phyloP scores from a whole-genome alignment of 225 moss, liverwort and hornwort genomes.

The Asterella californica region DNA sequence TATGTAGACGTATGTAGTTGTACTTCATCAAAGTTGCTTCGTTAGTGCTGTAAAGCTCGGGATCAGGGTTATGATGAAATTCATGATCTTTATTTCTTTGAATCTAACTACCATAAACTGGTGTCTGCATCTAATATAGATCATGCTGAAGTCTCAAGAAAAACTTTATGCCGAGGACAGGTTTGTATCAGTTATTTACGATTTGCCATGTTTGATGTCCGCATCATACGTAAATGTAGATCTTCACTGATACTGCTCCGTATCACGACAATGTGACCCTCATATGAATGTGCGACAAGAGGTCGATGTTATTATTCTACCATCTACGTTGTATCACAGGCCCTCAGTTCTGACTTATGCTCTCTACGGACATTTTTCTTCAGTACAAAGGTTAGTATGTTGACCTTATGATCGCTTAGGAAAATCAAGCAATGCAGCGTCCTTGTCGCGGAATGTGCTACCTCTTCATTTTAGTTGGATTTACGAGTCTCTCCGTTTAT shows the following conservation, averaged over 20 bases:
- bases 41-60: neutral
- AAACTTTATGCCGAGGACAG: slow-evolving; percentile 39
- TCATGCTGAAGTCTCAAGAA: slow-evolving; percentile 54
- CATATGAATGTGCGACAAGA: neutral
- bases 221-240: neutral
- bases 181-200: slow-evolving; percentile 18
- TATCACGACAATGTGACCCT: neutral
- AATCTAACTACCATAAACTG: neutral
- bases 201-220: neutral
- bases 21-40: neutral
- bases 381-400: neutral
- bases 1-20: neutral
- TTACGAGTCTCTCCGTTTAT: neutral
- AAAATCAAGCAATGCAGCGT: no score
- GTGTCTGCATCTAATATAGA: slow-evolving; percentile 27
- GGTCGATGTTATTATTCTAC: no score
- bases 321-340: neutral
- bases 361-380: neutral
- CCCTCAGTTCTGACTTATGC: neutral
- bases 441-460: no score
- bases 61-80: neutral
- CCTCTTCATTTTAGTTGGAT: neutral
- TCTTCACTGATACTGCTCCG: neutral
- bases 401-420: no score
- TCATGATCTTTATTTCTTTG: neutral